Conservation (phyloP, 257 asterid genomes). For the Solanum tarijense region DNA sequence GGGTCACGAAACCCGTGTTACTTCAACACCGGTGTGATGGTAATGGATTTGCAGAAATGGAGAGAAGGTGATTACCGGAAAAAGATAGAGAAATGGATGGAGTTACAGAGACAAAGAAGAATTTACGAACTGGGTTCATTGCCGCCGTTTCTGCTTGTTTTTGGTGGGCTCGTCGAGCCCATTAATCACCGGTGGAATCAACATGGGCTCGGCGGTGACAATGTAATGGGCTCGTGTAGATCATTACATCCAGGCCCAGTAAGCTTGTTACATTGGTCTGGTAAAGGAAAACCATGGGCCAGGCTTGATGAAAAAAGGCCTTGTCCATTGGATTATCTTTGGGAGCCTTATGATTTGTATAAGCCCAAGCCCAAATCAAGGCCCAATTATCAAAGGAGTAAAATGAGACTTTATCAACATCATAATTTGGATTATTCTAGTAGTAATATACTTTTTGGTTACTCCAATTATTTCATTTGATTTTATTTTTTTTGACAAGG, state of each 20-base stretch:
- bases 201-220: slow-evolving; percentile 81
- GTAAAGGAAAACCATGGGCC: slow-evolving; percentile 78
- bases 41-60: slow-evolving; percentile 61
- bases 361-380: slow-evolving; percentile 16
- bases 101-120: slow-evolving; percentile 42
- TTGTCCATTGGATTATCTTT: slow-evolving; percentile 63
- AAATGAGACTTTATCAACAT: slow-evolving; percentile 7
- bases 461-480: slow-evolving; percentile 28
- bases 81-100: slow-evolving; percentile 70
- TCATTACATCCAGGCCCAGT: slow-evolving; percentile 73
- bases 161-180: slow-evolving; percentile 64
- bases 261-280: slow-evolving; percentile 73
- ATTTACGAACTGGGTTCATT: slow-evolving; percentile 69
- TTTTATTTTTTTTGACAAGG: slow-evolving; percentile 3
- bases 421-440: background rate
- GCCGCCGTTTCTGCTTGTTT: slow-evolving; percentile 57
- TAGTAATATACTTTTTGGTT: slow-evolving; percentile 22
- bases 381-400: slow-evolving; percentile 9
- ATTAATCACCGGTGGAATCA: slow-evolving; percentile 74
- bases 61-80: slow-evolving; percentile 44
- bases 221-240: slow-evolving; percentile 67
- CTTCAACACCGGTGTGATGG: slow-evolving; percentile 79
- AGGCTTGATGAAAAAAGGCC: slow-evolving; percentile 59
- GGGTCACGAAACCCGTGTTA: slow-evolving; percentile 48
- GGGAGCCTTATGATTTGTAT: slow-evolving; percentile 69